Evolutionary conservation across 148 eudicot genomes (phyloP), one percentile per base, ranked within the genome.

Genomic region (Gaultheria prostrata): DNA sequence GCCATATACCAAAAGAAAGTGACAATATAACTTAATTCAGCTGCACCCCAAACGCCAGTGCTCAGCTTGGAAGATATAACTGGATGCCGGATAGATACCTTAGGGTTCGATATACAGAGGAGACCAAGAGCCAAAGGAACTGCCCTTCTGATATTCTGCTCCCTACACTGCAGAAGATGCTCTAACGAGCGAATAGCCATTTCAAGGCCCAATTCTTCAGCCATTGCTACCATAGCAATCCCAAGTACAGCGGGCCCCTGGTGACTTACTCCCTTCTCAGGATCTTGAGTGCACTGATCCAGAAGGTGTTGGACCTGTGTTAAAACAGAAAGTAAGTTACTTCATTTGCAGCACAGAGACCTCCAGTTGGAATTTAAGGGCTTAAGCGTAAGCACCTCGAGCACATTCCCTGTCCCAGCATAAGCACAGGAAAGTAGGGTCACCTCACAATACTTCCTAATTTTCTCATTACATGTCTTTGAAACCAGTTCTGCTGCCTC

Each of bases 181-280:
- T 97, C 97, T 80, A 97, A 79, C 18, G 95, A 94, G 54, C 98
- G 97, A 86, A 97, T 93, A 39, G 95, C 94, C 99, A 97, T 97
- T 63, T 94, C 98, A 63, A 91, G 82, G 24, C 99, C 98, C 35
- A 94, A 80, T 81, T 97, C 99, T 88, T 97, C 99, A 51, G 97
- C 97, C 99, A 97, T 97, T 51, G 99, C 93, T 50, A 97, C 92
- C 99, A 97, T 94, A 78, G 98, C 98, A 83, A 97, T 92, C 33
- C 97, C 99, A 63, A 97, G 89, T 71, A 97, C 99, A 67, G 97
- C 98, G 57, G 99, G 95, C 79, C 99, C 99, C 83, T 97, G 99
- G 79, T 92, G 94, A 73, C 91, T 89, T 86, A 92, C 98, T 51
- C 94, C 93, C 88, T 94, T 97, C 83, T 94, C 97, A 83, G 92